Conservation (phyloP, 2,329 filamentous ascomycete genomes). For the Fusarium praegraminearum region DNA sequence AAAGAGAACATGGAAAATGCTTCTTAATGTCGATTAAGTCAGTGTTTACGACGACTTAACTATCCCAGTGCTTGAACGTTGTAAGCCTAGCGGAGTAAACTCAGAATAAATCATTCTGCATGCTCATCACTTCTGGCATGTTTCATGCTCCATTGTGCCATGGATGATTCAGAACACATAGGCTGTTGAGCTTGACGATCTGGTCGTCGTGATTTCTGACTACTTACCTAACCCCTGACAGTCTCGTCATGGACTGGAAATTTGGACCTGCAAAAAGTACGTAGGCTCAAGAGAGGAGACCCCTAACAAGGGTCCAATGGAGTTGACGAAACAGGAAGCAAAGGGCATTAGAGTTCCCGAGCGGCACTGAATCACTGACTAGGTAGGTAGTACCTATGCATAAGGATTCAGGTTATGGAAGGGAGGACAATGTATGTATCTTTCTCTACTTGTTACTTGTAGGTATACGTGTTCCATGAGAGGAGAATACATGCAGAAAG, state of each 20-base stretch:
- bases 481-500: not conserved
- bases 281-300: slow-evolving; percentile 33
- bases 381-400: not conserved
- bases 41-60: not conserved
- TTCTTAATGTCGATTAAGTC: not conserved
- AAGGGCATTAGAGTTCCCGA: slow-evolving; percentile 31
- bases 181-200: slow-evolving; percentile 1
- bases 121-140: not conserved
- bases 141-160: not conserved
- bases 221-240: not conserved
- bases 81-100: not conserved
- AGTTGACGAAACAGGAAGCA: slow-evolving; percentile 40
- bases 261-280: slow-evolving; percentile 48
- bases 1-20: not conserved
- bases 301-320: slow-evolving; percentile 45
- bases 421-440: slow-evolving; percentile 23
- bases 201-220: slow-evolving; percentile 11
- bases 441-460: slow-evolving; percentile 18
- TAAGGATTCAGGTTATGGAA: slow-evolving; percentile 32
- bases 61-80: not conserved
- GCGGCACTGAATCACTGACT: slow-evolving; percentile 7
- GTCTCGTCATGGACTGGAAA: slow-evolving; percentile 43
- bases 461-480: slow-evolving; percentile 6
- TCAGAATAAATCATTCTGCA: not conserved
- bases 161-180: not conserved